These are phyloP conservation scores for Andrographis paniculata DNA, from an alignment of 305 asterid genomes.

Conservation along the genomic window DNA sequence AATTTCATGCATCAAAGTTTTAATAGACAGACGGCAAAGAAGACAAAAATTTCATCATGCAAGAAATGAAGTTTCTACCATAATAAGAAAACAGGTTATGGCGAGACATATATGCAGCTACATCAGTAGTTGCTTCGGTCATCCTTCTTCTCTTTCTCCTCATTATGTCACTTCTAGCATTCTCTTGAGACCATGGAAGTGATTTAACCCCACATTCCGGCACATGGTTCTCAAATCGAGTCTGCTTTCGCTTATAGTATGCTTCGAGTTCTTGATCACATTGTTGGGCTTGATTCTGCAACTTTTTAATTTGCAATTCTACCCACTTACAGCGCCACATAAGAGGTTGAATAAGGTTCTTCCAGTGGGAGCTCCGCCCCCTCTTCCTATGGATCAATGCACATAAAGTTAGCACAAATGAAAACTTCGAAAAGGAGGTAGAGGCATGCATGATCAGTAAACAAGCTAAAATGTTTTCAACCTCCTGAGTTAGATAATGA, in stretches of 20 bases:
- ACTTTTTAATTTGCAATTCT: slow-evolving; percentile 62
- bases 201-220: slow-evolving; percentile 42
- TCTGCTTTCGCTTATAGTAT: slow-evolving; percentile 26
- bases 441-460: not conserved
- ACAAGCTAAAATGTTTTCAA: too few relatives aligned
- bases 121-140: slow-evolving; percentile 44
- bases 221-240: slow-evolving; percentile 22
- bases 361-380: slow-evolving; percentile 71
- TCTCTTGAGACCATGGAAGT: slow-evolving; percentile 33
- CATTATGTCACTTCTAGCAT: slow-evolving; percentile 26
- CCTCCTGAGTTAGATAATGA: too few relatives aligned
- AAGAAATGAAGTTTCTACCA: slow-evolving; percentile 33
- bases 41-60: slow-evolving; percentile 2
- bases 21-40: slow-evolving; percentile 16
- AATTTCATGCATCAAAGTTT: slow-evolving; percentile 19
- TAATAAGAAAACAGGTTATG: slow-evolving; percentile 72
- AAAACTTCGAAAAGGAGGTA: not conserved
- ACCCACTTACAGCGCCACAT: slow-evolving; percentile 93
- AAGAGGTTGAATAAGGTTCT: slow-evolving; percentile 52
- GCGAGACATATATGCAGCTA: slow-evolving; percentile 51
- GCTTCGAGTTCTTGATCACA: slow-evolving; percentile 54
- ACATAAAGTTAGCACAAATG: slow-evolving; percentile 8
- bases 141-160: slow-evolving; percentile 75
- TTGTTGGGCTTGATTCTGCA: slow-evolving; percentile 36
- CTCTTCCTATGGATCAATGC: slow-evolving; percentile 44